Evolutionary conservation across 305 asterid species (phyloP).

Genomic region (Fraxinus velutina): DNA sequence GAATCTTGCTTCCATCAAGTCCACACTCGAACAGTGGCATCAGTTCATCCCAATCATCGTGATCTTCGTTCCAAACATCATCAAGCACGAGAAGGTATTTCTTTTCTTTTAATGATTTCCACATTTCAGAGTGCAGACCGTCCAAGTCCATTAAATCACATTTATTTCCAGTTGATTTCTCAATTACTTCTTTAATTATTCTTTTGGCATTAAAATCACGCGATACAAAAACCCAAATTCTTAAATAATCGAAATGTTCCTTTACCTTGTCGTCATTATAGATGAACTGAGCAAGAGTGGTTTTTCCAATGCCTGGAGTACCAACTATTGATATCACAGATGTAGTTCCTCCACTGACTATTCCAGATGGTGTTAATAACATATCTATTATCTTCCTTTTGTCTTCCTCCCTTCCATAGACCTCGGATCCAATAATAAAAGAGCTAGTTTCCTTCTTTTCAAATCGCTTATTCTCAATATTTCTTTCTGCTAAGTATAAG

Average conservation of each 20-base stretch:
- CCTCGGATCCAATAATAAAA: conserved; percentile 18
- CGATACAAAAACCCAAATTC: conserved; percentile 34
- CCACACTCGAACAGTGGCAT: conserved; percentile 25
- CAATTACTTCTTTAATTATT: conserved; percentile 25
- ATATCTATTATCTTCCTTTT: conserved; percentile 14
- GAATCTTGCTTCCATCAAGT: conserved; percentile 28
- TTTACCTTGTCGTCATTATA: conserved; percentile 30
- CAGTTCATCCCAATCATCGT: conserved; percentile 33
- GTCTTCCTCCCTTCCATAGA: conserved; percentile 30
- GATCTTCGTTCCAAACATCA: conserved; percentile 36
- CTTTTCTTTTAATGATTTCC: conserved; percentile 16
- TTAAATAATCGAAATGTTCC: conserved; percentile 23
- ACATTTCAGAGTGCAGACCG: conserved; percentile 13
- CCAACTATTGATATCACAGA: conserved; percentile 31
- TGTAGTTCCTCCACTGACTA: background rate
- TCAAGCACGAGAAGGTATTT: conserved; percentile 35
- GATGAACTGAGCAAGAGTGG: conserved; percentile 30
- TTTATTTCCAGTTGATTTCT: conserved; percentile 19
- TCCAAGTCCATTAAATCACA: conserved; percentile 28
- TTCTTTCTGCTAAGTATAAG: conserved; percentile 19
- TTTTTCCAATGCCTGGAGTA: conserved; percentile 36
- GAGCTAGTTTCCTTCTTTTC: conserved; percentile 25
- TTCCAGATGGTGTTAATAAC: background rate
- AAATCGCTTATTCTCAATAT: conserved; percentile 3
- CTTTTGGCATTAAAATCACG: conserved; percentile 18